Conservation (phyloP, 2,329 filamentous ascomycete species). For the Penicillium sp. region DNA sequence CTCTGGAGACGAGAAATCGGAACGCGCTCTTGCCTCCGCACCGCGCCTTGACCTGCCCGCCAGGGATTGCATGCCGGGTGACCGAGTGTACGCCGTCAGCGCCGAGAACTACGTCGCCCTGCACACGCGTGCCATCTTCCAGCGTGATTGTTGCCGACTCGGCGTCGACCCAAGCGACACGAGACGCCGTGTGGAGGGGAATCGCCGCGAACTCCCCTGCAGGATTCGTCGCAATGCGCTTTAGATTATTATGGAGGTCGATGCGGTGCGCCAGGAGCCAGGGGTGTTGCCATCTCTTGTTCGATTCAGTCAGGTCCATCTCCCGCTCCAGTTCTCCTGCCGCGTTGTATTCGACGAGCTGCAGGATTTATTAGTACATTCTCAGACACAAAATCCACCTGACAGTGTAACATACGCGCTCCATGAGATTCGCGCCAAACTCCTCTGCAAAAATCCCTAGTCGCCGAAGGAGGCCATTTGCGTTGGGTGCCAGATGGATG, state of each 20-base stretch:
- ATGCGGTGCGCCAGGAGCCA: constrained; percentile 59
- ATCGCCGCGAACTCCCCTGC: constrained; percentile 35
- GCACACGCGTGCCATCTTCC: constrained; percentile 46
- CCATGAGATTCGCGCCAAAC: constrained; percentile 10
- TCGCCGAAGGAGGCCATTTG: constrained; percentile 58
- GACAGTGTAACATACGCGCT: neutral
- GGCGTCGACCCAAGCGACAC: constrained; percentile 48
- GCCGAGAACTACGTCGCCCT: constrained; percentile 56
- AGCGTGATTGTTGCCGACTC: constrained; percentile 46
- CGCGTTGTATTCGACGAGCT: constrained; percentile 40
- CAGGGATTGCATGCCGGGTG: constrained; percentile 31
- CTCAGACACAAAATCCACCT: neutral
- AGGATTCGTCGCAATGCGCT: constrained; percentile 41
- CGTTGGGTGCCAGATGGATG: constrained; percentile 64
- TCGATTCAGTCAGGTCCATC: constrained; percentile 26
- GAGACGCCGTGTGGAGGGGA: constrained; percentile 46
- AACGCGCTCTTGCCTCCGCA: constrained; percentile 60
- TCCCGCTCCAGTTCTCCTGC: constrained; percentile 31
- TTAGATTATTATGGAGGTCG: constrained; percentile 56
- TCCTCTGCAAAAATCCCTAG: constrained; percentile 42
- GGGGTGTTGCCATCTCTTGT: constrained; percentile 27
- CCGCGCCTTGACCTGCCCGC: constrained; percentile 39
- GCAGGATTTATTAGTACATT: constrained; percentile 2
- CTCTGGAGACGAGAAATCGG: constrained; percentile 57
- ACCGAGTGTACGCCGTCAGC: constrained; percentile 54